A percentile compares a stretch with the other conserved stretches of the same genome.
Evolutionary conservation across 495 filamentous ascomycete species (phyloP).

Genomic region (Melanomma pulvis-pyrius): DNA sequence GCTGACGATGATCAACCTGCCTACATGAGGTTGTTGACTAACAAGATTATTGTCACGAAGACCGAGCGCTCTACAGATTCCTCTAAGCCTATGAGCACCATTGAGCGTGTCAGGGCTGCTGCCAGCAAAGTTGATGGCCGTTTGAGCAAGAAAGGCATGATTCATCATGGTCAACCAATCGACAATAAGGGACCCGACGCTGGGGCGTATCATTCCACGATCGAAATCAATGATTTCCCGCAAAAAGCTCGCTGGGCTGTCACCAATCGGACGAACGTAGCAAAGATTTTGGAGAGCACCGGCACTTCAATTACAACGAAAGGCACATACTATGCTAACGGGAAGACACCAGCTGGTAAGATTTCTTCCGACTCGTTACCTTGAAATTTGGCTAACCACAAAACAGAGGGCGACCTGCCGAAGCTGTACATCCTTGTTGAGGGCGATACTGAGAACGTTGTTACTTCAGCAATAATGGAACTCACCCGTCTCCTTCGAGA

Average conservation of each 20-base stretch:
- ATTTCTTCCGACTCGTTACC: background rate
- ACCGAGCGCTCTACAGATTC: constrained; percentile 58
- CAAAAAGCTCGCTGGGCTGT: constrained; percentile 99
- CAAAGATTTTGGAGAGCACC: constrained; percentile 93
- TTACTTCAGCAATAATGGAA: constrained; percentile 89
- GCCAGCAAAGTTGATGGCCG: constrained; percentile 86
- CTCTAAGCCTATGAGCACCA: constrained; percentile 77
- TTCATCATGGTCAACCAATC: constrained; percentile 89
- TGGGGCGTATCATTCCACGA: constrained; percentile 92
- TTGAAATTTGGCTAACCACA: background rate
- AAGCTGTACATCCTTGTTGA: constrained; percentile 98
- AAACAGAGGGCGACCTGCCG: constrained; percentile 67
- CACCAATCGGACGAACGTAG: constrained; percentile 97
- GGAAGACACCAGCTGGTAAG: constrained; percentile 63
- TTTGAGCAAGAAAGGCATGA: constrained; percentile 79
- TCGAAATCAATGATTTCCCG: constrained; percentile 99
- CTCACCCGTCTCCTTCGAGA: constrained; percentile 85
- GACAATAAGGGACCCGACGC: constrained; percentile 99
- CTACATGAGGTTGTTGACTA: constrained; percentile 68
- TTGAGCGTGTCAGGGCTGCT: constrained; percentile 83
- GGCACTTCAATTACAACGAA: constrained; percentile 98
- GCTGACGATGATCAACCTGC: constrained; percentile 54
- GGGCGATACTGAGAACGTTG: constrained; percentile 91
- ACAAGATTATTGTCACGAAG: constrained; percentile 79
- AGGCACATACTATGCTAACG: constrained; percentile 81